Evolutionary conservation across 805 yeast genomes (phyloP), one percentile per base, ranked within the genome.

Genomic region (Sungouiella blattae): DNA sequence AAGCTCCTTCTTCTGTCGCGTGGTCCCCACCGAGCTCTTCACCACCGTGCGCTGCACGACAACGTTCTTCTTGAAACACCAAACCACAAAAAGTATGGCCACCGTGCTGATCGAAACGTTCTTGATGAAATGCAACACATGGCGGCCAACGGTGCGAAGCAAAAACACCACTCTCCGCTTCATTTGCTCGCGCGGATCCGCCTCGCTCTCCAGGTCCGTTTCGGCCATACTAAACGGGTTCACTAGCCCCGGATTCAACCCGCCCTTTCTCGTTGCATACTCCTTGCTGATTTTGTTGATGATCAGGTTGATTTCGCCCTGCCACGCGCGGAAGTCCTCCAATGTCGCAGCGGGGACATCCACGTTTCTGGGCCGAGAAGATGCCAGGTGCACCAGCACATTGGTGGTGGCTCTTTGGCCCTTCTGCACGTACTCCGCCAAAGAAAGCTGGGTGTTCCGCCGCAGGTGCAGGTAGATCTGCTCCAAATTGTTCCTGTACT

Each of bases 301-400:
- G 6, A 76, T 60, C 31, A 63, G 45, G 41, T 74, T 75, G 31
- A 75, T 70, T 36, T 75, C 80, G 21, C 63, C 65, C 49, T 74
- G 80, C 81, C 81, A 75, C 30, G 59, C 63, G 27, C 66, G 58
- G 40, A 75, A 69, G 26, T 73, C 79, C 27, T 63, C 69, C 34
- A 48, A 30, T 11, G 50, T 37, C 8, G 44, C 33, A n/a, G n/a
- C n/a, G 15, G 36, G 27, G 11, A 33, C 36, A 11, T 33, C 36
- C n/a, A n/a, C 4, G 12, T 4, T 7, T 9, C 28, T 15, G 5
- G 28, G 5, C 5, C 15, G 17, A 7, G 28, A 11, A 6, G n/a
- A 15, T 13, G 28, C n/a, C n/a, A n/a, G n/a, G n/a, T n/a, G n/a
- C n/a, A n/a, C n/a, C n/a, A n/a, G n/a, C n/a, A n/a, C n/a, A n/a